A percentile compares a stretch with the other conserved stretches of the same genome.
Conservation (phyloP, 2,329 filamentous ascomycete species). For the Bretziella fagacearum region DNA sequence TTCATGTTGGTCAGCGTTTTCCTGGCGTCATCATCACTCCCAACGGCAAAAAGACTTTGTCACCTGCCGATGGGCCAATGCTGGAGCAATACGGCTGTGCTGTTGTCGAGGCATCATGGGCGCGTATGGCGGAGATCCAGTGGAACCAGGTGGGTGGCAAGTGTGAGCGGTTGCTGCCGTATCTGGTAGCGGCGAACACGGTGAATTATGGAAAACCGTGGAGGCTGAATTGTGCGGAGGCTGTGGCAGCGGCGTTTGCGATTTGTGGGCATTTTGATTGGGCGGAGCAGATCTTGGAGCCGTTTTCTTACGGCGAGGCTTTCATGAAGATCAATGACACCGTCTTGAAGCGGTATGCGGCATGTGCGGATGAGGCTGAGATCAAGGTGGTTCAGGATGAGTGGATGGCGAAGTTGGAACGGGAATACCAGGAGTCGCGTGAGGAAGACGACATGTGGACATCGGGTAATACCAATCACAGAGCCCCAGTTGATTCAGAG, state of each 20-base stretch:
- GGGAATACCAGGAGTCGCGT: conserved; percentile 70
- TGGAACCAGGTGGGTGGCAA: conserved; percentile 85
- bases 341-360: conserved; percentile 68
- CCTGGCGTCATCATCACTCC: conserved; percentile 86
- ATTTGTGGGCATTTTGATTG: conserved; percentile 88
- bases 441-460: conserved; percentile 69
- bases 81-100: conserved; percentile 83
- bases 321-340: conserved; percentile 84
- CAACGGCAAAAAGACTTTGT: conserved; percentile 74
- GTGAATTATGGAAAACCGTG: conserved; percentile 96
- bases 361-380: conserved; percentile 61
- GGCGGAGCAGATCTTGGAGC: conserved; percentile 66
- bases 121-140: conserved; percentile 75
- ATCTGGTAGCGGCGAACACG: conserved; percentile 88
- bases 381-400: conserved; percentile 71
- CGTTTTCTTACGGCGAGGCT: conserved; percentile 74
- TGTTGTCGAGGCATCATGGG: conserved; percentile 96
- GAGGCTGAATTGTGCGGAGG: conserved; percentile 90
- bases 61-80: conserved; percentile 63
- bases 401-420: conserved; percentile 81
- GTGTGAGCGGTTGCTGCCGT: conserved; percentile 78
- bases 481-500: conserved; percentile 33
- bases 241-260: conserved; percentile 76
- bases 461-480: conserved; percentile 72
- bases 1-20: conserved; percentile 82